Conservation (phyloP, 169 alveolate species). For the Cryptosporidium sp. region DNA sequence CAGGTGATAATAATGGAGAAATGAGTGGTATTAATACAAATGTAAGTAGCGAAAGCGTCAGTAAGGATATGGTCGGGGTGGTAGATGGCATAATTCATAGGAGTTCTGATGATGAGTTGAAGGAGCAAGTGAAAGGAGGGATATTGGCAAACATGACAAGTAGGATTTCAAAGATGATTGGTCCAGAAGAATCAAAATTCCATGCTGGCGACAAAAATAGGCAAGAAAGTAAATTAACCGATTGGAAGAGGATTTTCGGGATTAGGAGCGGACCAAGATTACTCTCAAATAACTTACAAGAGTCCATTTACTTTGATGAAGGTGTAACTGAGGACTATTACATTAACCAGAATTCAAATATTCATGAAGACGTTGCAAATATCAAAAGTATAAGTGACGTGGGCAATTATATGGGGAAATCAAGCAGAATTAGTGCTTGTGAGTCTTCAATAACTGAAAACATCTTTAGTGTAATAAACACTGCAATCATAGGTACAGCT, state of each 20-base stretch:
- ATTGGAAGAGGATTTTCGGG: background rate
- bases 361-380: background rate
- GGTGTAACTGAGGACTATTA: background rate
- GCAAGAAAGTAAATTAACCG: background rate
- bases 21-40: background rate
- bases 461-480: constrained; percentile 59
- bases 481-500: constrained; percentile 16
- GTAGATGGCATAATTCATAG: background rate
- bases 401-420: constrained; percentile 50
- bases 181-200: background rate
- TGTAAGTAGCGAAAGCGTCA: background rate
- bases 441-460: constrained; percentile 42
- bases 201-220: background rate
- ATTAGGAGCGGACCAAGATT: background rate
- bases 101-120: background rate
- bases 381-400: constrained; percentile 11
- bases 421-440: constrained; percentile 29
- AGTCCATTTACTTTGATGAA: background rate
- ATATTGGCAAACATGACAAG: constrained; percentile 7
- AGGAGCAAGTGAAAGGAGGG: background rate
- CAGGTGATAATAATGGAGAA: background rate
- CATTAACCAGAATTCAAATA: background rate
- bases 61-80: background rate
- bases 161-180: constrained; percentile 3
- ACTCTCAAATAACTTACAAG: background rate